phyloP scores from a whole-genome alignment of 345 rosid species.

The Linum trigynum region DNA sequence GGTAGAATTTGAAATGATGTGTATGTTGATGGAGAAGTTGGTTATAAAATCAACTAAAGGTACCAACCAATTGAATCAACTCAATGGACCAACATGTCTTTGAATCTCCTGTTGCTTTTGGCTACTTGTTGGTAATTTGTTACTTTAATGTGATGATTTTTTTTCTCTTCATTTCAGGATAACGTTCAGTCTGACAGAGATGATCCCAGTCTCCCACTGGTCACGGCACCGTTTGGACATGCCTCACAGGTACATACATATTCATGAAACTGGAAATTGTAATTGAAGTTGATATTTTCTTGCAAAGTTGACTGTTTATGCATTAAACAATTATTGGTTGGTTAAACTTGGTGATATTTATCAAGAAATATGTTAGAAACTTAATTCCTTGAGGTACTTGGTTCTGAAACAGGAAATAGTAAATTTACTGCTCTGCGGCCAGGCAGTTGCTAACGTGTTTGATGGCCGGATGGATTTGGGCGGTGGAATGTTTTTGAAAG shows the following conservation, averaged over 20 bases:
- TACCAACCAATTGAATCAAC: no score
- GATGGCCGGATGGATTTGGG: constrained; percentile 98
- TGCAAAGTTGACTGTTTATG: constrained; percentile 7
- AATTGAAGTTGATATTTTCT: no score
- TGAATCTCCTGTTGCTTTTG: background rate
- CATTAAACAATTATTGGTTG: background rate
- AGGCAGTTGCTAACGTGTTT: constrained; percentile 93
- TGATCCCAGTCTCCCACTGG: constrained; percentile 82
- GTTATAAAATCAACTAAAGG: no score
- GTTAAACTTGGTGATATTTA: background rate
- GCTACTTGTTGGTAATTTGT: background rate
- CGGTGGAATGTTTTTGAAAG: constrained; percentile 89
- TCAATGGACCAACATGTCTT: no score
- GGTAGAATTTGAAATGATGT: no score
- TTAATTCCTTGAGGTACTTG: background rate
- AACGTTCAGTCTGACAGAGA: constrained; percentile 86
- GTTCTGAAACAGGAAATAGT: constrained; percentile 72
- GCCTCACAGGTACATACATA: constrained; percentile 77
- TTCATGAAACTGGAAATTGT: background rate
- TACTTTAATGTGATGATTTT: background rate
- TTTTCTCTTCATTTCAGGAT: constrained; percentile 35
- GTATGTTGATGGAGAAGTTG: no score
- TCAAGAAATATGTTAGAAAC: background rate
- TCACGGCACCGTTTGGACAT: constrained; percentile 99
- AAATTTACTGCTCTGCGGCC: constrained; percentile 81